Percentiles rank a stretch among this genome's conserved stretches.
Evolutionary conservation across 129 eudicot genomes (phyloP).

Genomic region (Artemisia annua): DNA sequence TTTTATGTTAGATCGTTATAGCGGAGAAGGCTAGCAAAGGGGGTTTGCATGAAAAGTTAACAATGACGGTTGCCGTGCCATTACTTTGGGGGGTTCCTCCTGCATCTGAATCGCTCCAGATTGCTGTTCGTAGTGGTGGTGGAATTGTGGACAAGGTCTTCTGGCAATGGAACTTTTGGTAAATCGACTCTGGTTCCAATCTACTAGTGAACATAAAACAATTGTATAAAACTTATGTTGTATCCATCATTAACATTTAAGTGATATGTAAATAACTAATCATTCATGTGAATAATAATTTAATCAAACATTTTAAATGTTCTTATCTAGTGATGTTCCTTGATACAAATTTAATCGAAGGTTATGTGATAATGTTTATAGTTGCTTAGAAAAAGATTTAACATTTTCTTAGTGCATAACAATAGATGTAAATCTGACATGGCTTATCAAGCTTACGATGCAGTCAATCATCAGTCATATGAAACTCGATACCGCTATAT

Average conservation of each 20-base stretch:
- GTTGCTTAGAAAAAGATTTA: too few species aligned
- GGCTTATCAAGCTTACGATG: too few species aligned
- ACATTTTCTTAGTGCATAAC: too few species aligned
- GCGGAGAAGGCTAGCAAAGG: constrained; percentile 82
- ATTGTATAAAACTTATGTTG: constrained; percentile 23
- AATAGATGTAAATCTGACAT: too few species aligned
- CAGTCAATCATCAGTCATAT: too few species aligned
- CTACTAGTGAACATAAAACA: constrained; percentile 47
- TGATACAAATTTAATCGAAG: neutral
- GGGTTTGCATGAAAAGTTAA: constrained; percentile 82
- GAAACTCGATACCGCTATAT: too few species aligned
- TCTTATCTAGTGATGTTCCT: neutral
- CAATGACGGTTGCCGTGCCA: constrained; percentile 96
- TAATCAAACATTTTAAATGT: constrained; percentile 2
- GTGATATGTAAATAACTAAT: constrained; percentile 30
- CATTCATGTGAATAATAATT: constrained; percentile 35
- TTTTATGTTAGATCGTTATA: constrained; percentile 59
- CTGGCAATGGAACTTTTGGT: constrained; percentile 97
- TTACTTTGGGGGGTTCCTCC: constrained; percentile 99
- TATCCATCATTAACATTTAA: constrained; percentile 26
- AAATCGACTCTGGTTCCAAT: constrained; percentile 32
- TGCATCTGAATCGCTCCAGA: constrained; percentile 84
- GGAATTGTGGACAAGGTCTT: constrained; percentile 93
- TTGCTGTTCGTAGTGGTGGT: constrained; percentile 92
- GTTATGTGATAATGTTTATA: too few species aligned